phyloP scores from a whole-genome alignment of 1,284 basidiomycete species.

The Afroboletus lepidellus region DNA sequence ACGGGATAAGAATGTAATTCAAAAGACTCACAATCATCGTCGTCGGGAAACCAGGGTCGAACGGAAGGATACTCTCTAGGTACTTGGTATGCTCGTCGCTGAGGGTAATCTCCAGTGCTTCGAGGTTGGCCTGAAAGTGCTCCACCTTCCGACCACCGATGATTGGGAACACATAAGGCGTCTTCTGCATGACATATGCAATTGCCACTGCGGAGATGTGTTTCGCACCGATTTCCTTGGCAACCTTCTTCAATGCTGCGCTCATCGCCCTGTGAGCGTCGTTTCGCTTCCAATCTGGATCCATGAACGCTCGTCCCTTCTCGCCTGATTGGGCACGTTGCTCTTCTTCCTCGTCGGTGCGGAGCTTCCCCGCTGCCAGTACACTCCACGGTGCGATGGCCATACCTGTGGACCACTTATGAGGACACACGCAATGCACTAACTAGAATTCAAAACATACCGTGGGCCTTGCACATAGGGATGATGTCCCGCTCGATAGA shows the following conservation, averaged over 20 bases:
- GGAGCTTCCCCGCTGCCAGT: conserved; percentile 38
- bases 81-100: conserved; percentile 43
- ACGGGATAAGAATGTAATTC: conserved; percentile 19
- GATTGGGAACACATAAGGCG: no score
- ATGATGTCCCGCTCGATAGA: conserved; percentile 63
- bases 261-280: conserved; percentile 24
- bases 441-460: conserved; percentile 30
- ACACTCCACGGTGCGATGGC: conserved; percentile 41
- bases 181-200: conserved; percentile 49
- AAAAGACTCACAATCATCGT: conserved; percentile 38
- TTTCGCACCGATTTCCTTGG: conserved; percentile 23
- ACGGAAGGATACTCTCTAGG: conserved; percentile 41
- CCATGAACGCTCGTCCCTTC: conserved; percentile 22
- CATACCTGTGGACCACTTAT: not conserved
- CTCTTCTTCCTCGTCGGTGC: conserved; percentile 36
- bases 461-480: conserved; percentile 45
- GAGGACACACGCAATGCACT: not conserved
- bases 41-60: conserved; percentile 45
- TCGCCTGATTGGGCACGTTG: conserved; percentile 27
- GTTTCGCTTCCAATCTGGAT: conserved; percentile 26
- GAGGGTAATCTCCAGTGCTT: conserved; percentile 46
- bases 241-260: conserved; percentile 18
- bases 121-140: conserved; percentile 47
- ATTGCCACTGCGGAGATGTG: conserved; percentile 39
- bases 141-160: conserved; percentile 51